A percentile compares a stretch with the other conserved stretches of the same genome.
Conservation (phyloP, 2,329 filamentous ascomycete genomes). For the Trichophyton benhamiae region DNA sequence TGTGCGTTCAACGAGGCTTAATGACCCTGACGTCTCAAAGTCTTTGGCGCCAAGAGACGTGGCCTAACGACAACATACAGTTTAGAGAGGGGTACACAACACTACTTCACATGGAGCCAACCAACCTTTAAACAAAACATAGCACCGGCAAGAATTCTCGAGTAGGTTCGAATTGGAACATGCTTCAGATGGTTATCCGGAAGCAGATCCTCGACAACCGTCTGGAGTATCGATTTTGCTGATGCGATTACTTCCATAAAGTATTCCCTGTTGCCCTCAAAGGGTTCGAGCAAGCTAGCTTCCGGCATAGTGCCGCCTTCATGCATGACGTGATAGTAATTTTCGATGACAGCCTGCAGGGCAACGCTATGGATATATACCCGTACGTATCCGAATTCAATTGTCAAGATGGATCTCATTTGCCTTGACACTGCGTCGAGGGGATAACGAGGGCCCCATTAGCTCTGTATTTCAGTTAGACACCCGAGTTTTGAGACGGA, state of each 20-base stretch:
- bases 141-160: conserved; percentile 44
- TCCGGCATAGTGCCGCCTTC: conserved; percentile 11
- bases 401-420: conserved; percentile 38
- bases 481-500: background rate
- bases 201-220: conserved; percentile 42
- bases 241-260: conserved; percentile 44
- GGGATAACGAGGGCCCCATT: conserved; percentile 2
- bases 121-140: conserved; percentile 44
- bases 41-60: conserved; percentile 46
- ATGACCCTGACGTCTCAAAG: conserved; percentile 40
- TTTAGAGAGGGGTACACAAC: background rate
- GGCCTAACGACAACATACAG: conserved; percentile 22
- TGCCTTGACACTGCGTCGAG: conserved; percentile 46
- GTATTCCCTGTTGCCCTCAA: conserved; percentile 39
- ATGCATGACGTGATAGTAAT: conserved; percentile 10
- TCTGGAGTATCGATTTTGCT: conserved; percentile 40
- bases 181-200: conserved; percentile 42
- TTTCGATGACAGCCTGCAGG: conserved; percentile 45
- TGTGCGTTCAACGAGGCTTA: conserved; percentile 40
- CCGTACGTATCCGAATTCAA: conserved; percentile 40
- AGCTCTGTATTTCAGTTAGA: conserved; percentile 4
- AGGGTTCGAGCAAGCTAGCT: conserved; percentile 14
- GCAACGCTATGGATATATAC: conserved; percentile 37
- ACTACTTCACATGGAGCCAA: background rate
- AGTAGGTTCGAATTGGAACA: conserved; percentile 45